Conservation (phyloP, 306 rosid genomes). For the Cucurbita ficifolia region DNA sequence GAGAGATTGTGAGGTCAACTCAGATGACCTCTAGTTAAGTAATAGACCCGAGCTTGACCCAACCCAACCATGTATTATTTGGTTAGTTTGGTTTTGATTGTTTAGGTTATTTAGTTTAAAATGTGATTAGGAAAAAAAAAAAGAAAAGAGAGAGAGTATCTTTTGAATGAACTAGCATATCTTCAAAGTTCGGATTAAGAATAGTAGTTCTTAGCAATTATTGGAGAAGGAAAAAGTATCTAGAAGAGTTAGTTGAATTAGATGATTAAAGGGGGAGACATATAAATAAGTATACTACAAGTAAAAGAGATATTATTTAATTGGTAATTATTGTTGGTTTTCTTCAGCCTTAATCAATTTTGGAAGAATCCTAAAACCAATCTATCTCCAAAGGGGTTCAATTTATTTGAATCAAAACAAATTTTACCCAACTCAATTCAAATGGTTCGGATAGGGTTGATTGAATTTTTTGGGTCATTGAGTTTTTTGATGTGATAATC, state of each 20-base stretch:
- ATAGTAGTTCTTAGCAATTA: neutral
- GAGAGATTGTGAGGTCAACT: neutral
- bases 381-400: neutral
- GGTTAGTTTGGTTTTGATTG: neutral
- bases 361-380: neutral
- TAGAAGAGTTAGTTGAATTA: neutral
- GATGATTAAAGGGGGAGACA: neutral
- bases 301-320: neutral
- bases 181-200: neutral
- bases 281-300: neutral
- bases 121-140: neutral
- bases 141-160: neutral
- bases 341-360: neutral
- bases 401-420: neutral
- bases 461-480: neutral
- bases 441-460: neutral
- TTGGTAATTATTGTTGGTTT: neutral
- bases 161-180: neutral
- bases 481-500: neutral
- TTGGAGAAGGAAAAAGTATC: neutral
- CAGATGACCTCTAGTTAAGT: neutral
- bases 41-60: neutral
- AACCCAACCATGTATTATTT: neutral
- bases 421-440: neutral
- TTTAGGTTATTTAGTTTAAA: neutral